Evolutionary conservation across 495 filamentous ascomycete species (phyloP).

Genomic region (Barbatosphaeria neglecta): DNA sequence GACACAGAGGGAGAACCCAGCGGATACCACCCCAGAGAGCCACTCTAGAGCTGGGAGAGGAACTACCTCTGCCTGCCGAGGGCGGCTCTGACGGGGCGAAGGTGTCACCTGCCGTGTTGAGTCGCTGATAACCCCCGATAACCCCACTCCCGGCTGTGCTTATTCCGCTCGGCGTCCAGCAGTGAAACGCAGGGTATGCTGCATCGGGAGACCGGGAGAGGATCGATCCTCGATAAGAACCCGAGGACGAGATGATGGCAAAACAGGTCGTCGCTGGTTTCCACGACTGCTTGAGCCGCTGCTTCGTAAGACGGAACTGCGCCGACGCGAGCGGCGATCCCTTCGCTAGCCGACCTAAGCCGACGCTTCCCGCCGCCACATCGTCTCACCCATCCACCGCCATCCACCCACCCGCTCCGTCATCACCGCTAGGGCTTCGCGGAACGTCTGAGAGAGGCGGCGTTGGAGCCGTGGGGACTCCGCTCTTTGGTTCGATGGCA

Average conservation of each 20-base stretch:
- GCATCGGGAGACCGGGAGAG: no score
- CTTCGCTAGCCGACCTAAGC: conserved; percentile 17
- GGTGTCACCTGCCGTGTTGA: not conserved
- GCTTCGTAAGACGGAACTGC: conserved; percentile 15
- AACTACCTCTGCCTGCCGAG: no score
- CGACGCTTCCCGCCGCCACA: conserved; percentile 14
- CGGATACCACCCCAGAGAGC: no score
- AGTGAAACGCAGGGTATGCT: no score
- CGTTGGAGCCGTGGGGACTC: no score
- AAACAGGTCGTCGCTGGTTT: not conserved
- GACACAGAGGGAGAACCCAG: no score
- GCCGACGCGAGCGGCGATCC: conserved; percentile 9
- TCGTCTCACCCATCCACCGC: not conserved
- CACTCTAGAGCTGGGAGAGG: no score
- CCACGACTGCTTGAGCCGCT: not conserved
- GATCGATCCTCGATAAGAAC: not conserved
- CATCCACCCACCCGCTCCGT: not conserved
- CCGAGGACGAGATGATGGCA: not conserved
- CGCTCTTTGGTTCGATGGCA: no score
- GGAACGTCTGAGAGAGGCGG: no score
- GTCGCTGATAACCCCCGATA: not conserved
- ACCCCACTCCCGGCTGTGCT: not conserved
- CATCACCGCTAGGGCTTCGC: not conserved
- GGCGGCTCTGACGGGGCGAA: no score
- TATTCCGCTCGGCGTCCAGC: not conserved